A percentile compares a stretch with the other conserved stretches of the same genome.
phyloP scores from a whole-genome alignment of 257 asterid genomes.

The Lantana camara region DNA sequence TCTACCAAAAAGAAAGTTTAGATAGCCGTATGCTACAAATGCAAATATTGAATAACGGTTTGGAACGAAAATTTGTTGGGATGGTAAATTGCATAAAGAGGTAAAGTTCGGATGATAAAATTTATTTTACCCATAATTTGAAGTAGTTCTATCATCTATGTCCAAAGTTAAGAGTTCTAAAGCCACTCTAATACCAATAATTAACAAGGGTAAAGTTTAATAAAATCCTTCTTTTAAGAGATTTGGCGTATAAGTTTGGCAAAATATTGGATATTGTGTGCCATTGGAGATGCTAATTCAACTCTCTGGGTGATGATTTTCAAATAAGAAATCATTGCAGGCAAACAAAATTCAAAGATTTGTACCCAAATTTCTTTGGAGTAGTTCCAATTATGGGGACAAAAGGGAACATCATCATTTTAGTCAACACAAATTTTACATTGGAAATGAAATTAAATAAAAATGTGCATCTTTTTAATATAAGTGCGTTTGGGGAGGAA shows the following conservation, averaged over 20 bases:
- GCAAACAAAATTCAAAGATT: constrained; percentile 27
- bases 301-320: neutral
- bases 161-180: too few species aligned
- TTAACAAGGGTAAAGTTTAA: too few species aligned
- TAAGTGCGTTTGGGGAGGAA: constrained; percentile 37
- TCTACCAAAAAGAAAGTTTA: too few species aligned
- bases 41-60: too few species aligned
- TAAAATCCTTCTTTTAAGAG: neutral
- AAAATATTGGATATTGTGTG: neutral
- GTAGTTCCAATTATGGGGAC: constrained; percentile 27
- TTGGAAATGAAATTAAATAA: neutral
- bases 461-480: neutral
- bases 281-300: neutral
- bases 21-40: too few species aligned
- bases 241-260: constrained; percentile 4
- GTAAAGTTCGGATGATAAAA: too few species aligned
- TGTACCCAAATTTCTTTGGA: constrained; percentile 9
- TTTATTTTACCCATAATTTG: too few species aligned
- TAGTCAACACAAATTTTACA: constrained; percentile 26
- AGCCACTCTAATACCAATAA: too few species aligned
- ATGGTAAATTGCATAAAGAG: too few species aligned
- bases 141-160: too few species aligned
- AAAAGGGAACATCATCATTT: constrained; percentile 16
- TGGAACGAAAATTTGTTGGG: too few species aligned
- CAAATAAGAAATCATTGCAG: constrained; percentile 16